Conservation (phyloP, 768 basidiomycete species). For the Lentinula sp. region DNA sequence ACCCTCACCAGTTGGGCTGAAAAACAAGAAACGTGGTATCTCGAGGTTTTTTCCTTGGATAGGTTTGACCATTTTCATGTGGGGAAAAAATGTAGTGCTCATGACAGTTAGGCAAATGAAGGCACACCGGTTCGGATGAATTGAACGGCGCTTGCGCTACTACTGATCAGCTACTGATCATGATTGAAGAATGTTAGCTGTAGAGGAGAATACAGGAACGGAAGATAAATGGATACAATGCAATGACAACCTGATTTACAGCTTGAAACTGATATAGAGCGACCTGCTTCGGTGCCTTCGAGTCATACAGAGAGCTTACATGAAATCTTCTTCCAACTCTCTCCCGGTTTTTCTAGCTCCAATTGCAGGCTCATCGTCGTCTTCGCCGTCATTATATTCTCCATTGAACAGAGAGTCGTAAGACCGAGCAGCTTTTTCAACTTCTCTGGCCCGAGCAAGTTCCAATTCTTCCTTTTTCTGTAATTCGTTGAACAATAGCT, state of each 20-base stretch:
- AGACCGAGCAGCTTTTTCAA: constrained; percentile 81
- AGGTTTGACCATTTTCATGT: not conserved
- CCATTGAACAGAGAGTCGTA: constrained; percentile 78
- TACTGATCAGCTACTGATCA: not conserved
- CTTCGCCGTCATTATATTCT: constrained; percentile 50
- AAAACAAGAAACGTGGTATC: not conserved
- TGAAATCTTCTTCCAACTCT: constrained; percentile 86
- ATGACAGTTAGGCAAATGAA: not conserved
- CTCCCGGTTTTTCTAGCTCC: constrained; percentile 50
- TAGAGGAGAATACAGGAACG: too few relatives aligned
- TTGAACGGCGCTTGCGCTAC: too few relatives aligned
- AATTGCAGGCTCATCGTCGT: constrained; percentile 27
- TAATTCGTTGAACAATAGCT: not conserved
- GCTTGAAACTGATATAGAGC: not conserved
- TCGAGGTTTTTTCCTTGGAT: not conserved
- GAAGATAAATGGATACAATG: not conserved
- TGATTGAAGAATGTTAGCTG: too few relatives aligned
- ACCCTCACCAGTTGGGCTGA: not conserved
- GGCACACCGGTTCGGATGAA: too few relatives aligned
- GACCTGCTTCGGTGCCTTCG: not conserved
- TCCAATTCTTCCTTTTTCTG: constrained; percentile 80
- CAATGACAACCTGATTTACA: not conserved
- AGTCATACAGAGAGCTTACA: constrained; percentile 37
- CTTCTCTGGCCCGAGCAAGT: constrained; percentile 69
- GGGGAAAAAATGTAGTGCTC: not conserved